These are phyloP conservation scores for Citrus mangshanensis DNA, from an alignment of 345 rosid genomes.

Conservation along the genomic window DNA sequence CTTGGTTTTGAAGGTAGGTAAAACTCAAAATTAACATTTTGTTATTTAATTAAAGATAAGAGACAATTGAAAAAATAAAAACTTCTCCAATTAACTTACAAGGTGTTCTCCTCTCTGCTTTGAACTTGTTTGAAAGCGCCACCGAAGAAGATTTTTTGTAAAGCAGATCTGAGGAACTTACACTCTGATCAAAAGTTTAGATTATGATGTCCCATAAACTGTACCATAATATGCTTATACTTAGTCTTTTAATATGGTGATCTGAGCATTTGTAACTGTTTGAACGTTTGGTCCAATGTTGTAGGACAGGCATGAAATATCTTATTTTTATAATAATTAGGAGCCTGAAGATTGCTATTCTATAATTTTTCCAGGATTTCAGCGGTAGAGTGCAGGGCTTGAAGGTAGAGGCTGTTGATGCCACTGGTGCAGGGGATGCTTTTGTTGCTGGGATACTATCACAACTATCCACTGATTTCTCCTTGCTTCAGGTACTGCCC, in stretches of 20 bases:
- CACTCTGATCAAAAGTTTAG: not conserved
- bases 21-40: not conserved
- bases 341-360: not conserved
- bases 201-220: not conserved
- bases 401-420: constrained; percentile 80
- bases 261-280: not conserved
- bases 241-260: not conserved
- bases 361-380: constrained; percentile 51
- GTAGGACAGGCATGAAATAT: not conserved
- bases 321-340: not conserved
- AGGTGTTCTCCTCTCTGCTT: not conserved
- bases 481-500: constrained; percentile 70
- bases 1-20: not conserved
- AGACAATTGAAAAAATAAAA: not conserved
- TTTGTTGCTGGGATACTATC: constrained; percentile 81
- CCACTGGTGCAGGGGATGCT: constrained; percentile 99
- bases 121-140: not conserved
- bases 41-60: not conserved
- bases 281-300: not conserved
- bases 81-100: not conserved
- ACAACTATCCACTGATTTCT: constrained; percentile 63
- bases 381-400: constrained; percentile 75
- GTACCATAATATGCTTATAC: no score
- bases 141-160: not conserved
- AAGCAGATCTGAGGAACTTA: no score